Conservation (phyloP, 495 filamentous ascomycete genomes). For the Patellaria atrata region DNA sequence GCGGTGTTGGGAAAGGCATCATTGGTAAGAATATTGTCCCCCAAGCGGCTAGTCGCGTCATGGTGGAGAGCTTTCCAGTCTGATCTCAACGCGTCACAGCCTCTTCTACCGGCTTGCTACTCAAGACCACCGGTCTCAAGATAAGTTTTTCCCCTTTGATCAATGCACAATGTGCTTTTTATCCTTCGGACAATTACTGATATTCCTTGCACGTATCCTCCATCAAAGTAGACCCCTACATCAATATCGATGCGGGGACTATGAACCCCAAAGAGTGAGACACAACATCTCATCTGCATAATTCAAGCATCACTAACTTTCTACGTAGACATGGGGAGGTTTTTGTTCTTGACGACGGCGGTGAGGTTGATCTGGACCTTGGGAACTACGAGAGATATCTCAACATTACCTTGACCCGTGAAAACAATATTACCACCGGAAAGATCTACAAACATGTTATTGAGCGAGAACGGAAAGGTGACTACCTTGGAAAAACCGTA, state of each 20-base stretch:
- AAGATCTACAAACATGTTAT: conserved; percentile 90
- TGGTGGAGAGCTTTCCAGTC: too few species aligned
- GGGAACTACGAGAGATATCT: conserved; percentile 91
- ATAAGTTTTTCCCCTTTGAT: conserved; percentile 29
- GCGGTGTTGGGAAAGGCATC: conserved; percentile 71
- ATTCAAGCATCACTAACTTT: not conserved
- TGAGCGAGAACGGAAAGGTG: conserved; percentile 57
- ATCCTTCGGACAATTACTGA: conserved; percentile 22
- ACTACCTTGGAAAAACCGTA: conserved; percentile 85
- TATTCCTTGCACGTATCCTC: conserved; percentile 36
- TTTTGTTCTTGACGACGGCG: conserved; percentile 61
- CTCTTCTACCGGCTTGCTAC: conserved; percentile 57
- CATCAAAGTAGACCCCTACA: conserved; percentile 76
- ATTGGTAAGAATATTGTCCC: conserved; percentile 41
- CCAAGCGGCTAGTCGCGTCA: conserved; percentile 8
- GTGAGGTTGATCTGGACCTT: conserved; percentile 81
- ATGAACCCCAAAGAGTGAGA: conserved; percentile 66
- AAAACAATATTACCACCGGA: conserved; percentile 90
- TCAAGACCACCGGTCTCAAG: conserved; percentile 71
- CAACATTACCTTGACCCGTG: conserved; percentile 53
- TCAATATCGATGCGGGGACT: conserved; percentile 74
- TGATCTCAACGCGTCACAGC: conserved; percentile 37
- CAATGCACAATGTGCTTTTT: conserved; percentile 6
- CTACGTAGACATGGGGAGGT: conserved; percentile 50
- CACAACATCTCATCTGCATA: not conserved